These are phyloP conservation scores for Rugonectria rugulosa DNA, from an alignment of 2,329 filamentous ascomycete genomes.

Conservation along the genomic window DNA sequence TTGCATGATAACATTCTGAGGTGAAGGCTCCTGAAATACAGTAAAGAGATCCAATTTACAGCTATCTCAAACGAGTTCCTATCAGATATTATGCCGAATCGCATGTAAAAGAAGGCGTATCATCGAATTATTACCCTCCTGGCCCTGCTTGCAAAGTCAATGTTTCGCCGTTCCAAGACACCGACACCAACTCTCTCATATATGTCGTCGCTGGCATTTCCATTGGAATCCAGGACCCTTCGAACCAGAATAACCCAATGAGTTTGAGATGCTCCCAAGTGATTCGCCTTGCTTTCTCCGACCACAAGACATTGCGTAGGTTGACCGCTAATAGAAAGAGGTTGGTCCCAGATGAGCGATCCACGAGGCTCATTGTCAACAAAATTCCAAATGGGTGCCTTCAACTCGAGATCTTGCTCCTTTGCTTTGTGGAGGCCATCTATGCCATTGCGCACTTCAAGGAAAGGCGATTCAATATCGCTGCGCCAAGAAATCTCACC, in stretches of 20 bases:
- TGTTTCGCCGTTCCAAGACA: background rate
- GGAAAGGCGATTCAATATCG: background rate
- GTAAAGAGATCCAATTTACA: no score
- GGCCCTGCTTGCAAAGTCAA: background rate
- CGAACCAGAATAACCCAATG: constrained; percentile 6
- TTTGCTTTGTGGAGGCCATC: background rate
- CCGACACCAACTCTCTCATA: constrained; percentile 8
- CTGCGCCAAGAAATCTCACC: background rate
- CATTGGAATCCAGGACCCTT: background rate
- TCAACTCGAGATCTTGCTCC: background rate
- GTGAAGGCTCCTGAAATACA: no score
- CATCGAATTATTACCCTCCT: constrained; percentile 1
- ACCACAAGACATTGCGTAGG: background rate
- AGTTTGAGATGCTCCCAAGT: background rate
- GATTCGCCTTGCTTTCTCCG: background rate
- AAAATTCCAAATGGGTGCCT: constrained; percentile 1
- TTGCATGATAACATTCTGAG: no score
- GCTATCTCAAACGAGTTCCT: no score
- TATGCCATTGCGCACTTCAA: background rate
- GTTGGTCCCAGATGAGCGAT: constrained; percentile 1
- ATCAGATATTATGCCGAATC: no score
- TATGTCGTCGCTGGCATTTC: background rate
- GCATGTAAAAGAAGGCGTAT: no score
- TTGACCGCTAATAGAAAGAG: background rate
- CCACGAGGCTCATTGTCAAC: background rate